A percentile compares a stretch with the other conserved stretches of the same genome.
Evolutionary conservation across 176 grass and related monocot species (phyloP).

Genomic region (Triticum turgidum): DNA sequence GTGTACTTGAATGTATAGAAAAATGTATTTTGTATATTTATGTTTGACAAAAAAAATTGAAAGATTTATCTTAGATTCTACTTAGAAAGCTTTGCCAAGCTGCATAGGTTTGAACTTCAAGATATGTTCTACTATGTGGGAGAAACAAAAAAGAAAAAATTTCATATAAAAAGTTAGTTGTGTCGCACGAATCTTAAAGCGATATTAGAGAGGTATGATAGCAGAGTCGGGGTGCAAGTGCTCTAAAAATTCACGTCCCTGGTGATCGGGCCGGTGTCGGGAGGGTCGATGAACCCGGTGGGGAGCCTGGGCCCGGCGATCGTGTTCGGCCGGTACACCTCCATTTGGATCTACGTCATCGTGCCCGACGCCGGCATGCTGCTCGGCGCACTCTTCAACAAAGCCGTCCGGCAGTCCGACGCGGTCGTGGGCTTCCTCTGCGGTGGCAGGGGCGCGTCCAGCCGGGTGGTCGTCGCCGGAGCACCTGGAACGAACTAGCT

Average conservation of each 20-base stretch:
- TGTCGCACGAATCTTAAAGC: no score
- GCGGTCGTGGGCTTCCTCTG: constrained; percentile 26
- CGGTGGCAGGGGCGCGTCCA: background rate
- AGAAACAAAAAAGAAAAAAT: no score
- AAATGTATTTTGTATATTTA: no score
- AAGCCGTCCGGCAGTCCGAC: constrained; percentile 24
- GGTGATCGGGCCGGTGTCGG: constrained; percentile 55
- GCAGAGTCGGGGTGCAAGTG: no score
- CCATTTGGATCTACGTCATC: constrained; percentile 56
- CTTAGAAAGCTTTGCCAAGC: no score
- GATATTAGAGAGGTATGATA: no score
- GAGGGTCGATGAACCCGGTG: constrained; percentile 67
- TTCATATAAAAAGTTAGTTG: no score
- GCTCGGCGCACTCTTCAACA: constrained; percentile 40
- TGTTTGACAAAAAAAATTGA: no score
- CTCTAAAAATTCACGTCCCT: background rate
- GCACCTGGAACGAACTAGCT: background rate
- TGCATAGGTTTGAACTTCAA: no score
- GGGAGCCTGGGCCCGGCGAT: constrained; percentile 59
- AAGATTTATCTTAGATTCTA: no score
- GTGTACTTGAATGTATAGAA: no score
- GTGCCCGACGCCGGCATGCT: constrained; percentile 54
- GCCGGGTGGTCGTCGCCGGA: background rate
- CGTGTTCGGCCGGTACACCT: constrained; percentile 36
- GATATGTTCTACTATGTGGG: no score